Conservation (phyloP, 495 filamentous ascomycete species). For the Lasiosphaeria miniovina region DNA sequence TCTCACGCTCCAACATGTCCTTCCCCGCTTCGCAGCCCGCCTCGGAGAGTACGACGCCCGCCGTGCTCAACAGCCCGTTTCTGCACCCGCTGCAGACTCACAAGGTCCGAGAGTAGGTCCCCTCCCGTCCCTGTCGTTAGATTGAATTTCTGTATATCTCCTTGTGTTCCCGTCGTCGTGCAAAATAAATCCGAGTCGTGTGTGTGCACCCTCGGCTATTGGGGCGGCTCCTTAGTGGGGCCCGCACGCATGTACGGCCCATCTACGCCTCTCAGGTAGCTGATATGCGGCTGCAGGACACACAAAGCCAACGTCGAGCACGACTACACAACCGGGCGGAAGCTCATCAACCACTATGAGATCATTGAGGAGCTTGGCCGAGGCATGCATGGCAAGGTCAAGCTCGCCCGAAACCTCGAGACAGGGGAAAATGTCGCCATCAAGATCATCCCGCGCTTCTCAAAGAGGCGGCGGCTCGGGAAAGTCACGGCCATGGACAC, state of each 20-base stretch:
- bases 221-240: slow-evolving; percentile 4
- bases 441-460: slow-evolving; percentile 96
- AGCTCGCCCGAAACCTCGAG: slow-evolving; percentile 75
- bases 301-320: slow-evolving; percentile 86
- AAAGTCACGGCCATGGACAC: slow-evolving; percentile 57
- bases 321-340: slow-evolving; percentile 82
- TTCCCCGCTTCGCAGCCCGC: slow-evolving; percentile 32
- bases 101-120: slow-evolving; percentile 58
- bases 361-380: slow-evolving; percentile 94
- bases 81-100: slow-evolving; percentile 62
- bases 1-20: slow-evolving; percentile 37
- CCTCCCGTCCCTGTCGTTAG: background rate
- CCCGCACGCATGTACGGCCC: background rate
- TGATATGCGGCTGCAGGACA: slow-evolving; percentile 51
- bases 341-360: slow-evolving; percentile 95
- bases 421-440: slow-evolving; percentile 86
- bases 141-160: background rate
- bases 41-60: slow-evolving; percentile 48
- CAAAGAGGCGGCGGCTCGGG: slow-evolving; percentile 87
- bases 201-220: background rate
- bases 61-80: slow-evolving; percentile 49
- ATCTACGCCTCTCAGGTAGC: background rate
- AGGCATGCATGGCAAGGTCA: slow-evolving; percentile 95
- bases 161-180: background rate
- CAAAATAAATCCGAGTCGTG: too few species aligned